A percentile compares a stretch with the other conserved stretches of the same genome.
These are phyloP conservation scores for Xylariaceae sp. DNA, from an alignment of 2,329 filamentous ascomycete species.

Conservation along the genomic window DNA sequence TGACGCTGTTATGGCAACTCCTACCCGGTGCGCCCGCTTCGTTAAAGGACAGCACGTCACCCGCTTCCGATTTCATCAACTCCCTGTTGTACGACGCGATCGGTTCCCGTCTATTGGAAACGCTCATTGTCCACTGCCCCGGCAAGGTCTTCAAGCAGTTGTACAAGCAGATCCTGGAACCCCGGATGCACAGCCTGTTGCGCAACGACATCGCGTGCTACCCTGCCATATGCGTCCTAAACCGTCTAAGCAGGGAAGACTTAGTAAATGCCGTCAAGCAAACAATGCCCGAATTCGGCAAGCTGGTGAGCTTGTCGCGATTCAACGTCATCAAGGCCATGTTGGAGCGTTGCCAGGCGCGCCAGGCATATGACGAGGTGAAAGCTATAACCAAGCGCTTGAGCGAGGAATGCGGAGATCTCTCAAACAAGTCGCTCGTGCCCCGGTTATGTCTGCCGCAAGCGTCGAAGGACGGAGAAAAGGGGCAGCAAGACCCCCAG, in stretches of 20 bases:
- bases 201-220: slow-evolving; percentile 90
- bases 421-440: slow-evolving; percentile 44
- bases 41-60: slow-evolving; percentile 65
- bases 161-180: slow-evolving; percentile 73
- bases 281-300: slow-evolving; percentile 66
- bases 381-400: slow-evolving; percentile 44
- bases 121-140: slow-evolving; percentile 71
- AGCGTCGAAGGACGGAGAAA: slow-evolving; percentile 29
- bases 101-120: slow-evolving; percentile 85
- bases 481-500: slow-evolving; percentile 35
- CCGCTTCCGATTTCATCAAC: slow-evolving; percentile 72
- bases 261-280: slow-evolving; percentile 65
- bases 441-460: slow-evolving; percentile 46
- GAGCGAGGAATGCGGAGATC: slow-evolving; percentile 43
- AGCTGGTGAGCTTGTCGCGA: slow-evolving; percentile 68
- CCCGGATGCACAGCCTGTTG: slow-evolving; percentile 71
- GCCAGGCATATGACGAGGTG: slow-evolving; percentile 53
- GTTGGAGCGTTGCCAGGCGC: slow-evolving; percentile 73
- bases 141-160: slow-evolving; percentile 88
- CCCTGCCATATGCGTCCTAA: slow-evolving; percentile 75
- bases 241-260: slow-evolving; percentile 81
- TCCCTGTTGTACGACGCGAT: slow-evolving; percentile 84
- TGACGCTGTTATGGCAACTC: slow-evolving; percentile 66
- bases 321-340: slow-evolving; percentile 75
- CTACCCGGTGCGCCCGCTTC: slow-evolving; percentile 70